Evolutionary conservation across 2,329 filamentous ascomycete genomes (phyloP), one percentile per base, ranked within the genome.

Genomic region (Helotiales sp.): DNA sequence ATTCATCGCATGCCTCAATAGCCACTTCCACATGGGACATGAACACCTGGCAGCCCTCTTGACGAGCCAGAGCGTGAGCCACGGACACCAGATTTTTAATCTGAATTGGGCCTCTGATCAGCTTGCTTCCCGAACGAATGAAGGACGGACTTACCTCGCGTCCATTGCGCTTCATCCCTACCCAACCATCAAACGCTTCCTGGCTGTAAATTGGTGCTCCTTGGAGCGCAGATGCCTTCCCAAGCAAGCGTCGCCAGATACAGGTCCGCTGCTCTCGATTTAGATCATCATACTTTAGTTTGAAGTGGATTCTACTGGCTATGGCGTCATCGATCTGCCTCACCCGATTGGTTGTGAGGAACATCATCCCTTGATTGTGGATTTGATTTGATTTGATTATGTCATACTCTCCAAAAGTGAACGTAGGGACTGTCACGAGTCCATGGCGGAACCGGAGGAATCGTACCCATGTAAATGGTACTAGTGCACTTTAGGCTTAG

Each of bases 311-410:
- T 32, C 60, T 64, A 60, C 60, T 70, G 28, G 49, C 30, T 47
- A 70, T 70, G 24, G 63, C 50, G 45, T 55, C 17, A 65, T 72
- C 50, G 55, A 72, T 65, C 58, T 70, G 34, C 30, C 17, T 37
- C 50, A n/a, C 40, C 40, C 40, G 40, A 32, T 80, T 80, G 28
- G 75, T 79, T 2, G 77, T 80, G 1, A 80, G 73, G 66, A 80
- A 76, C 37, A 80, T 71, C 26, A 80, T 78, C 2, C 79, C 79
- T 43, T 77, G 65, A 69, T 77, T n/a, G n/a, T n/a, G n/a, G n/a
- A n/a, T n/a, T n/a, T n/a, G n/a, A n/a, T n/a, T n/a, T n/a, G n/a
- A n/a, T n/a, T n/a, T n/a, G n/a, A n/a, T n/a, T n/a, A n/a, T n/a
- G n/a, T n/a, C n/a, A n/a, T n/a, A n/a, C n/a, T n/a, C n/a, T n/a